Conservation (phyloP, 2,329 filamentous ascomycete genomes). For the Colletotrichum sp. region DNA sequence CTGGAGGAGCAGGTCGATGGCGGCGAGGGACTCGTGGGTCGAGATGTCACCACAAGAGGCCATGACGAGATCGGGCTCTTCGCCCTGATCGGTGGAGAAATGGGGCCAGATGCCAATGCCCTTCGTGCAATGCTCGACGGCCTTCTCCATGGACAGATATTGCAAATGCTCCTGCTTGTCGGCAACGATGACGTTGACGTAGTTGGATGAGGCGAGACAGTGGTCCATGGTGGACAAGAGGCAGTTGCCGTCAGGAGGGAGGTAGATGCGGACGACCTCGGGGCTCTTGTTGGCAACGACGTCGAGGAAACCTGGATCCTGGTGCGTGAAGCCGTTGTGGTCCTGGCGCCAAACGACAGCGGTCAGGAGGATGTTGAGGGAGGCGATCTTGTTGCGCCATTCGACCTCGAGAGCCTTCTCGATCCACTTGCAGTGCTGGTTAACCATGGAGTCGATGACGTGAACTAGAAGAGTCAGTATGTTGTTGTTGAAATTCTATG, state of each 20-base stretch:
- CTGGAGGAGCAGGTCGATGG: constrained; percentile 74
- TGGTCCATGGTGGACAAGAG: constrained; percentile 78
- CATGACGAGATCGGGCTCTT: constrained; percentile 77
- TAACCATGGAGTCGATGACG: constrained; percentile 85
- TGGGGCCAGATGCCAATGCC: constrained; percentile 80
- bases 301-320: constrained; percentile 81
- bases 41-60: constrained; percentile 77
- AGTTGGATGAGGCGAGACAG: constrained; percentile 75
- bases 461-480: constrained; percentile 50
- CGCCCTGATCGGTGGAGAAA: constrained; percentile 72
- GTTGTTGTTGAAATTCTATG: not conserved
- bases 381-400: constrained; percentile 76
- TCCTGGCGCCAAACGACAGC: constrained; percentile 83
- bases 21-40: constrained; percentile 76
- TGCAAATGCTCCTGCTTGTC: constrained; percentile 83
- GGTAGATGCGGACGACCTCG: constrained; percentile 80
- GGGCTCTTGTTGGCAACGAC: constrained; percentile 82
- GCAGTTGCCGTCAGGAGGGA: constrained; percentile 81
- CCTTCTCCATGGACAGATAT: constrained; percentile 75
- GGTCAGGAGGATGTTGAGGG: constrained; percentile 80
- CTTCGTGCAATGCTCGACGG: constrained; percentile 78
- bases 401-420: constrained; percentile 82
- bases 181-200: constrained; percentile 81
- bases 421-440: constrained; percentile 82
- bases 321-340: constrained; percentile 84